phyloP scores from a whole-genome alignment of 495 filamentous ascomycete species.

The Penicillium atrosanguineum region DNA sequence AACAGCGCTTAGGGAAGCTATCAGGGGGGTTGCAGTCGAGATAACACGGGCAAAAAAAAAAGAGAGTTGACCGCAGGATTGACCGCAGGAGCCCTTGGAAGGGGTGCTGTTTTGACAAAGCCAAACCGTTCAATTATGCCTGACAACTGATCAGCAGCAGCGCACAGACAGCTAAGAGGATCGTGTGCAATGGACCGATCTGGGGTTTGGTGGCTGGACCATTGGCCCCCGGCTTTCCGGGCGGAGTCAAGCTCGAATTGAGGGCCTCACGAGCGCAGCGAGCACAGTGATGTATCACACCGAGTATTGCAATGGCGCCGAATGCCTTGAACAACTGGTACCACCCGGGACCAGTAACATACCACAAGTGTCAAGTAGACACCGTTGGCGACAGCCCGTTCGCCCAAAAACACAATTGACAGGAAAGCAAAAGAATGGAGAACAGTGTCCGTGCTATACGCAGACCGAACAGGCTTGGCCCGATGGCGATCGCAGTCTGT shows the following conservation, averaged over 20 bases:
- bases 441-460: neutral
- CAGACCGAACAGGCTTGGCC: slow-evolving; percentile 3
- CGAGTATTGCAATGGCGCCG: neutral
- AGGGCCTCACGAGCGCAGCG: neutral
- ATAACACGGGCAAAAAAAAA: slow-evolving; percentile 1
- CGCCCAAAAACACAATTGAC: neutral
- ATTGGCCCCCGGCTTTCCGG: neutral
- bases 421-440: neutral
- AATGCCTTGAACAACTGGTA: neutral
- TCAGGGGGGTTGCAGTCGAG: neutral
- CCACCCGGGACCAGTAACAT: neutral
- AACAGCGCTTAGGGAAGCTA: slow-evolving; percentile 20
- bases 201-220: slow-evolving; percentile 17
- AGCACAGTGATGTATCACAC: neutral
- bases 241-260: neutral
- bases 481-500: slow-evolving; percentile 7
- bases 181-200: slow-evolving; percentile 18
- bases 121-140: slow-evolving; percentile 20
- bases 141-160: slow-evolving; percentile 22
- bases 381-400: slow-evolving; percentile 1
- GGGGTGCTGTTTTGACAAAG: slow-evolving; percentile 25
- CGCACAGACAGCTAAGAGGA: slow-evolving; percentile 27
- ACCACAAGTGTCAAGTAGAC: slow-evolving; percentile 4
- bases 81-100: slow-evolving; percentile 1
- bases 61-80: slow-evolving; percentile 5